Conservation (phyloP, 2,329 filamentous ascomycete genomes). For the Cladobotryum mycophilum region DNA sequence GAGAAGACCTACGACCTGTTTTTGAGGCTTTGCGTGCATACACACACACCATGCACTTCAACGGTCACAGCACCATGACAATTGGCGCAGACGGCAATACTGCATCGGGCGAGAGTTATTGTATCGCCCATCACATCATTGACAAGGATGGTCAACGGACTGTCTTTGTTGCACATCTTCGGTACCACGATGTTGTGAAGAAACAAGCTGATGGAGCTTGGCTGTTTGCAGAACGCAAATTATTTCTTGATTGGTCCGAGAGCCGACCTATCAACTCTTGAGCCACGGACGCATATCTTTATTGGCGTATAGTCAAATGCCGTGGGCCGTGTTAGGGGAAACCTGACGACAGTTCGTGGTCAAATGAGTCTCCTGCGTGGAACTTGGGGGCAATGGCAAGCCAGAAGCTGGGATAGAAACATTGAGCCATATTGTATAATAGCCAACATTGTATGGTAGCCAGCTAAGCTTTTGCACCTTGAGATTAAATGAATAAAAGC, state of each 20-base stretch:
- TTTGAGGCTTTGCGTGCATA: background rate
- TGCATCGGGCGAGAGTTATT: constrained; percentile 5
- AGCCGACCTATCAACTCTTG: background rate
- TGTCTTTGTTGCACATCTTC: constrained; percentile 1
- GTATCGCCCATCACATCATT: constrained; percentile 4
- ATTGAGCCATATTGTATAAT: too few relatives aligned
- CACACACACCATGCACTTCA: constrained; percentile 5
- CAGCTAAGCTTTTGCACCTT: too few relatives aligned
- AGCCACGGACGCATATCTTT: too few relatives aligned
- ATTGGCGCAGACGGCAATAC: constrained; percentile 2
- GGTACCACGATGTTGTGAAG: constrained; percentile 5
- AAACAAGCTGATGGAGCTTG: constrained; percentile 1
- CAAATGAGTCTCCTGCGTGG: too few relatives aligned
- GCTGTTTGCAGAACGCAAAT: constrained; percentile 6
- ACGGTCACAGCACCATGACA: constrained; percentile 7
- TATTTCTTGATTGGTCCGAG: constrained; percentile 6
- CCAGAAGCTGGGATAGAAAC: too few relatives aligned
- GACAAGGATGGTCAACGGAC: constrained; percentile 3
- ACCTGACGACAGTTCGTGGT: too few relatives aligned
- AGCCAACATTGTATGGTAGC: too few relatives aligned
- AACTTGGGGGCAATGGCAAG: too few relatives aligned
- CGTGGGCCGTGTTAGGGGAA: too few relatives aligned
- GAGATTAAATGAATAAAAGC: too few relatives aligned
- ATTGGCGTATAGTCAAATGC: too few relatives aligned
- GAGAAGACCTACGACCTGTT: constrained; percentile 1